Evolutionary conservation across 1,284 basidiomycete species (phyloP).

Genomic region (Puccinia novopanici): DNA sequence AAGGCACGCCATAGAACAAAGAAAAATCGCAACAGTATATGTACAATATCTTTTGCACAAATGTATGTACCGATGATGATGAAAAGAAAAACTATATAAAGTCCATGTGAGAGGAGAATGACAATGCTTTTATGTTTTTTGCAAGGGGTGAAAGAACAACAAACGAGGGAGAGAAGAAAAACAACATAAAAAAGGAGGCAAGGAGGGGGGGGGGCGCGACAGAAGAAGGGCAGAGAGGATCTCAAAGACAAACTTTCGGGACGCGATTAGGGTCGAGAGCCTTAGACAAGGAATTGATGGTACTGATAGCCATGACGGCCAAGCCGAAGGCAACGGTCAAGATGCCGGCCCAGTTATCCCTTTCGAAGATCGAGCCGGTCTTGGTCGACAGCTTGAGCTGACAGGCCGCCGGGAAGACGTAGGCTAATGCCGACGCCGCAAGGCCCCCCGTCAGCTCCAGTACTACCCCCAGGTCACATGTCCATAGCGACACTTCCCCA

Average conservation of each 20-base stretch:
- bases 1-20: too few species aligned
- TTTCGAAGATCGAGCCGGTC: constrained; percentile 23
- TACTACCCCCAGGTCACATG: constrained; percentile 95
- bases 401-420: constrained; percentile 48
- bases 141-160: too few species aligned
- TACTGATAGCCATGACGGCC: constrained; percentile 41
- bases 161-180: too few species aligned
- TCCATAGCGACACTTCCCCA: constrained; percentile 77
- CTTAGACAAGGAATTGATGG: constrained; percentile 32
- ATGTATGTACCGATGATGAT: too few species aligned
- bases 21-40: too few species aligned
- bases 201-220: too few species aligned
- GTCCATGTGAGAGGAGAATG: too few species aligned
- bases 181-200: too few species aligned
- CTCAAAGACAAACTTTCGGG: constrained; percentile 32
- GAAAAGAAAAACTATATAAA: too few species aligned
- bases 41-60: too few species aligned
- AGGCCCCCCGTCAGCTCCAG: constrained; percentile 95
- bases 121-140: too few species aligned
- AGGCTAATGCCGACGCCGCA: constrained; percentile 47
- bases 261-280: constrained; percentile 26
- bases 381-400: constrained; percentile 42
- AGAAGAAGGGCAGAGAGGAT: background rate
- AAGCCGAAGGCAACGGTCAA: constrained; percentile 34
- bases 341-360: constrained; percentile 26